Conservation (phyloP, 164 flowering plant species). For the Echeveria elegans region DNA sequence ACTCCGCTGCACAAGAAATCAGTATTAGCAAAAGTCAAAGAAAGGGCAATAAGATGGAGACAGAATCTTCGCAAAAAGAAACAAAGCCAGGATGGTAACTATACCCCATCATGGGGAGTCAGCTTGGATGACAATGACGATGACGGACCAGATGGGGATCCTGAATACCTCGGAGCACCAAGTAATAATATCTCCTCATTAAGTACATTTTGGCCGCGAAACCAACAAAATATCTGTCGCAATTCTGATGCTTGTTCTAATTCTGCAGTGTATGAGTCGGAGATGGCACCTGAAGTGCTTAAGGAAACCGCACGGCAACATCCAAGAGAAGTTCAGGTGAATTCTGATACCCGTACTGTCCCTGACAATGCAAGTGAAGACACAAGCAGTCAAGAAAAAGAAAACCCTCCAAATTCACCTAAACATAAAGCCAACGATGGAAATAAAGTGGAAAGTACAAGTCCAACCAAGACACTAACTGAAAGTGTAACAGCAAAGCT, state of each 20-base stretch:
- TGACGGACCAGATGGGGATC: slow-evolving; percentile 32
- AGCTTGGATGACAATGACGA: slow-evolving; percentile 35
- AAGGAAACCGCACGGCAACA: slow-evolving; percentile 41
- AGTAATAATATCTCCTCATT: slow-evolving; percentile 25
- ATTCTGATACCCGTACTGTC: slow-evolving; percentile 29
- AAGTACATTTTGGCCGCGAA: background rate
- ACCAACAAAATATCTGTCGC: background rate
- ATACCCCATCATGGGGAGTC: slow-evolving; percentile 43
- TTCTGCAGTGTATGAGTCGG: slow-evolving; percentile 70
- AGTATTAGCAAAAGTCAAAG: slow-evolving; percentile 57
- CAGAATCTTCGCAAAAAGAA: slow-evolving; percentile 45
- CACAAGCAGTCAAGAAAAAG: slow-evolving; percentile 7
- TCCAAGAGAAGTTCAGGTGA: slow-evolving; percentile 26
- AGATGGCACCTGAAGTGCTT: slow-evolving; percentile 38
- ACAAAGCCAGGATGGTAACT: slow-evolving; percentile 22
- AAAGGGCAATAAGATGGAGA: slow-evolving; percentile 53
- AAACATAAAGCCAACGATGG: background rate
- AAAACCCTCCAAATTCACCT: slow-evolving; percentile 5
- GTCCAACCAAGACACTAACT: slow-evolving; percentile 21
- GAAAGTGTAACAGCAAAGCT: slow-evolving; percentile 29
- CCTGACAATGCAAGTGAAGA: slow-evolving; percentile 11
- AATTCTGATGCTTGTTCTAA: background rate
- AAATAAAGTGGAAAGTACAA: slow-evolving; percentile 6
- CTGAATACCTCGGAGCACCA: slow-evolving; percentile 69
- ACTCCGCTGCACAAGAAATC: slow-evolving; percentile 45